These are phyloP conservation scores for Tinospora cordifolia DNA, from an alignment of 164 flowering plant genomes.

Conservation along the genomic window DNA sequence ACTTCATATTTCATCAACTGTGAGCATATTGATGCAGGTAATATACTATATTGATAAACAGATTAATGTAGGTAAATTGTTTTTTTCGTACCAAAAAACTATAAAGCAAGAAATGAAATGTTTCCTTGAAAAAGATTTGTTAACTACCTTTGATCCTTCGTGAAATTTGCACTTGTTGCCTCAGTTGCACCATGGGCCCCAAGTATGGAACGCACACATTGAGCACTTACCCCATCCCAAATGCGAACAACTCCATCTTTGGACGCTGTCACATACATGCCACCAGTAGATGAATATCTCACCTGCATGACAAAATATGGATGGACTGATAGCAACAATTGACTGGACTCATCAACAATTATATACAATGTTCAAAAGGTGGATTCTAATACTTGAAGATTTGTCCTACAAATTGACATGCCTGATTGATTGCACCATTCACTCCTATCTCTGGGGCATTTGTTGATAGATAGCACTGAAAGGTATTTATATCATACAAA, in stretches of 20 bases:
- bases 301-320: slow-evolving; percentile 37
- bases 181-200: slow-evolving; percentile 77
- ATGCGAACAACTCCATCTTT: slow-evolving; percentile 79
- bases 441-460: slow-evolving; percentile 47
- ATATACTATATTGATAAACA: no score
- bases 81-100: background rate
- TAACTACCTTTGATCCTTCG: slow-evolving; percentile 69
- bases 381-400: background rate
- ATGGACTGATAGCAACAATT: slow-evolving; percentile 6
- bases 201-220: slow-evolving; percentile 61
- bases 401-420: slow-evolving; percentile 12
- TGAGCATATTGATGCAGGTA: no score
- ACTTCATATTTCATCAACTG: no score
- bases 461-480: slow-evolving; percentile 70
- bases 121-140: background rate
- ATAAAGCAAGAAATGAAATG: background rate
- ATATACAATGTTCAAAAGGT: background rate
- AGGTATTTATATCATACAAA: slow-evolving; percentile 81
- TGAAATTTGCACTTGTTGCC: slow-evolving; percentile 67
- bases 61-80: background rate
- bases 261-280: slow-evolving; percentile 82
- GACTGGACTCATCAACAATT: slow-evolving; percentile 5
- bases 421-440: slow-evolving; percentile 81
- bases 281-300: slow-evolving; percentile 71
- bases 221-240: slow-evolving; percentile 79